Conservation (phyloP, 2,329 filamentous ascomycete species). For the Clonostachys chloroleuca region DNA sequence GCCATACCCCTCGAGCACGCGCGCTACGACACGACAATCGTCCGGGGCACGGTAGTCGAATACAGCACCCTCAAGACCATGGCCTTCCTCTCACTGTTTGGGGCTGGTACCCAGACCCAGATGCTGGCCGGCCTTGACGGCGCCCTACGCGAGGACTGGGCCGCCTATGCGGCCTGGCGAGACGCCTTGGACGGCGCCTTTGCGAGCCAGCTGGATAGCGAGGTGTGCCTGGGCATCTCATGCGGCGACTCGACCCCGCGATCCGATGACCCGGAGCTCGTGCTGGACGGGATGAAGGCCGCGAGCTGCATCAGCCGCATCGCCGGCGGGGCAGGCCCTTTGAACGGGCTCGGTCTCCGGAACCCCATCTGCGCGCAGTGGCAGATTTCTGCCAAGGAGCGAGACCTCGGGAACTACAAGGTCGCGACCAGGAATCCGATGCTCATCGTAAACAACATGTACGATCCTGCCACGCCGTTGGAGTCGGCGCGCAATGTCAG, state of each 20-base stretch:
- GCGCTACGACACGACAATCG: background rate
- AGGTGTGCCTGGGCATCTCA: constrained; percentile 7
- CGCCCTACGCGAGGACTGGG: constrained; percentile 4
- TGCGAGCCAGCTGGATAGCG: background rate
- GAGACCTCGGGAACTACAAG: constrained; percentile 10
- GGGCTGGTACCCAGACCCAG: constrained; percentile 7
- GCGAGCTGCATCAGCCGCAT: background rate
- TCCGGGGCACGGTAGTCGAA: constrained; percentile 11
- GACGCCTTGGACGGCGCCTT: background rate
- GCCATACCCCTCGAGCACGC: constrained; percentile 2
- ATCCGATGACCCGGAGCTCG: background rate
- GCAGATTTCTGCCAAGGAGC: constrained; percentile 5
- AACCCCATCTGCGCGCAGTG: background rate
- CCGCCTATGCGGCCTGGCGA: background rate
- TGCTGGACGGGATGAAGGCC: constrained; percentile 1
- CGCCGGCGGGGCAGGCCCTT: background rate
- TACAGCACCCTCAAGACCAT: constrained; percentile 12
- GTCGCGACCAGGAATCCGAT: constrained; percentile 26
- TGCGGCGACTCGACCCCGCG: constrained; percentile 6
- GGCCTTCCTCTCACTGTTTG: constrained; percentile 10
- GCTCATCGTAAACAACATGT: constrained; percentile 27
- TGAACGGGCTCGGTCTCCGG: too few relatives aligned
- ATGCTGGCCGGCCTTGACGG: constrained; percentile 6
- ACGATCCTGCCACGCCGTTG: constrained; percentile 35
- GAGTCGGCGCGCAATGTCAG: constrained; percentile 27